A percentile compares a stretch with the other conserved stretches of the same genome.
Conservation (phyloP, 257 asterid genomes). For the Jaltomata sinuosa region DNA sequence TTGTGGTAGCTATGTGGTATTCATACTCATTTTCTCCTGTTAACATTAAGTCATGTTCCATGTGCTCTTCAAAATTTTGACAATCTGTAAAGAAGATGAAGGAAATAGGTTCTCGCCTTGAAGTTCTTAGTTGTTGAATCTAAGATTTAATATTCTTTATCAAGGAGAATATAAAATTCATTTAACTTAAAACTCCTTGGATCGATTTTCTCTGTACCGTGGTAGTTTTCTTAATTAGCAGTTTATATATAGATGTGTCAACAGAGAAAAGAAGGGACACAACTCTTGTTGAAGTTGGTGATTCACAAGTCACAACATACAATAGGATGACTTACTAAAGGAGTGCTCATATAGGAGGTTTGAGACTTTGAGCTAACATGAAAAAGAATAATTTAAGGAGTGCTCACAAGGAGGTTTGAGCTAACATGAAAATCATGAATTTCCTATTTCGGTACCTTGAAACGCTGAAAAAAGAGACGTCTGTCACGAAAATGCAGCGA, state of each 20-base stretch:
- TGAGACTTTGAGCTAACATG: neutral
- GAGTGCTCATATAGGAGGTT: neutral
- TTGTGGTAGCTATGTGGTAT: neutral
- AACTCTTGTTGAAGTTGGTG: neutral
- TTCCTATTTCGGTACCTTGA: no score
- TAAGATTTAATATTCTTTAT: neutral
- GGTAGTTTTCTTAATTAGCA: neutral
- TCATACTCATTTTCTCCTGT: neutral
- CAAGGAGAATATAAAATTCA: neutral
- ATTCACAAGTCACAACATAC: neutral
- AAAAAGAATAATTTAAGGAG: neutral
- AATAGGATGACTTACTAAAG: neutral
- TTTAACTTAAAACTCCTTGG: neutral
- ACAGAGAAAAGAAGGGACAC: neutral
- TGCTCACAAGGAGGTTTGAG: no score
- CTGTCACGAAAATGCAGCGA: no score
- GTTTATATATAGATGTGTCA: neutral
- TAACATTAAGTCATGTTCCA: neutral
- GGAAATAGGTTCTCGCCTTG: neutral
- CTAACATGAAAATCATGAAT: no score
- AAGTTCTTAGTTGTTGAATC: neutral
- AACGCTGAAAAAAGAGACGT: no score
- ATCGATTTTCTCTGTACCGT: neutral
- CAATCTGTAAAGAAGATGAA: neutral
- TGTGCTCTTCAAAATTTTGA: neutral